Evolutionary conservation across 805 yeast genomes (phyloP).

Genomic region (Myxozyma melibiosi): DNA sequence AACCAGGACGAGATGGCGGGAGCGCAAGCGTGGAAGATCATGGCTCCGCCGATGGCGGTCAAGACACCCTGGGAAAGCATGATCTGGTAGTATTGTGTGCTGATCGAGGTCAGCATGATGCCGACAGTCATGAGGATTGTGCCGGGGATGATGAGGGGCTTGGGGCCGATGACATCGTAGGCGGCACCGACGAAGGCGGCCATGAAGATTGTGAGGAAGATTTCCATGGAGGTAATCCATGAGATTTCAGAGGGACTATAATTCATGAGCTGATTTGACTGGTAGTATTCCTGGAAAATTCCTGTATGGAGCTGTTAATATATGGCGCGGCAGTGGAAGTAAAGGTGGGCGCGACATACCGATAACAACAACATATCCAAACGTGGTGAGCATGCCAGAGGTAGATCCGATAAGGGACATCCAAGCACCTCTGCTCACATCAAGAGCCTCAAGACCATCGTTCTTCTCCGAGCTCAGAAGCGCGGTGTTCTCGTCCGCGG

Average conservation of each 20-base stretch:
- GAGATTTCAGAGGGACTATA: constrained; percentile 39
- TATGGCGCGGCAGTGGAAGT: too few species aligned
- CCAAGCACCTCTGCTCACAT: constrained; percentile 46
- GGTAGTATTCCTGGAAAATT: constrained; percentile 39
- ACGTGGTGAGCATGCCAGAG: constrained; percentile 56
- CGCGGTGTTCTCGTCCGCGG: constrained; percentile 9
- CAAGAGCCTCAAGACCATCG: background rate
- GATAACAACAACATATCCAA: constrained; percentile 51
- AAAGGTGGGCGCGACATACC: too few species aligned
- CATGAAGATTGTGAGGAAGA: constrained; percentile 35
- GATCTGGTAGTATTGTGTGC: constrained; percentile 53
- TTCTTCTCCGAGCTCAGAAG: background rate
- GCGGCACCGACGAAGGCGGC: constrained; percentile 34
- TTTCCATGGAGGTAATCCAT: constrained; percentile 43
- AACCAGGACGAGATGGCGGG: constrained; percentile 53
- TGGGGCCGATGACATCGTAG: constrained; percentile 30
- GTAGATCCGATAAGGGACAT: constrained; percentile 57
- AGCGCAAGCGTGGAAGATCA: constrained; percentile 50
- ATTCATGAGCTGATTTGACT: constrained; percentile 29
- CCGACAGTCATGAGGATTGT: constrained; percentile 37
- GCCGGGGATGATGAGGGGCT: constrained; percentile 31
- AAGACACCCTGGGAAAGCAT: constrained; percentile 55
- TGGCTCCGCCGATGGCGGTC: constrained; percentile 49
- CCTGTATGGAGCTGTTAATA: constrained; percentile 28
- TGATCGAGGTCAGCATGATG: constrained; percentile 43